These are phyloP conservation scores for Phytophthora cryptogea DNA, from an alignment of 352 stramenopile genomes.

Conservation along the genomic window DNA sequence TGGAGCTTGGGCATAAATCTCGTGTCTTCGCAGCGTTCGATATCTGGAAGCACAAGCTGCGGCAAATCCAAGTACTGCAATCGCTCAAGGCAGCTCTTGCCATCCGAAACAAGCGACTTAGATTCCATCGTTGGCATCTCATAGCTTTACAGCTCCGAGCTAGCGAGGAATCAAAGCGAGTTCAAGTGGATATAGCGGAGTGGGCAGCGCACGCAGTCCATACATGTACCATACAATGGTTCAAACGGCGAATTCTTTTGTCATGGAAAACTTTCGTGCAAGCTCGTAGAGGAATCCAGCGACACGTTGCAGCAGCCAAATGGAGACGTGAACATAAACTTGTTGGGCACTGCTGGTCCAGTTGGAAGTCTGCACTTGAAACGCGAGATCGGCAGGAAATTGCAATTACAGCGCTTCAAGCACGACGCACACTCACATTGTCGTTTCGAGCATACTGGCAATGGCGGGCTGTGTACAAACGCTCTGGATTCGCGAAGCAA, in stretches of 20 bases:
- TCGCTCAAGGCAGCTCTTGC: not conserved
- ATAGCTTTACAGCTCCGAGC: not conserved
- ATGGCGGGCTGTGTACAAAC: conserved; percentile 10
- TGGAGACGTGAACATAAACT: conserved; percentile 10
- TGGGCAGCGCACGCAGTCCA: conserved; percentile 20
- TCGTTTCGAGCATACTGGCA: conserved; percentile 16
- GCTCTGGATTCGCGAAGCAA: conserved; percentile 4
- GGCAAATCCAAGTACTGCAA: conserved; percentile 3
- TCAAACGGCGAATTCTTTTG: conserved; percentile 13
- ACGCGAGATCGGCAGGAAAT: conserved; percentile 5
- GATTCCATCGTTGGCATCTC: conserved; percentile 8
- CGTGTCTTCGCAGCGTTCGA: conserved; percentile 4
- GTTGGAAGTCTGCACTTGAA: conserved; percentile 14
- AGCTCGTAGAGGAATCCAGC: conserved; percentile 4
- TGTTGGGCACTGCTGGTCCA: conserved; percentile 14
- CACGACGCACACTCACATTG: conserved; percentile 3
- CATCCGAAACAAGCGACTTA: conserved; percentile 1
- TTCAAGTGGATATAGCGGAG: conserved; percentile 11
- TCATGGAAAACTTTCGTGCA: conserved; percentile 16
- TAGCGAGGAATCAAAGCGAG: conserved; percentile 3
- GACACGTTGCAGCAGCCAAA: not conserved
- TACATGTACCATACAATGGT: conserved; percentile 13
- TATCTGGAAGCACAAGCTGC: conserved; percentile 18
- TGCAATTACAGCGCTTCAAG: not conserved
- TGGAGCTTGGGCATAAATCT: conserved; percentile 10